Evolutionary conservation across 2,329 filamentous ascomycete genomes (phyloP), one percentile per base, ranked within the genome.

Genomic region (Aspergillus vadensis): DNA sequence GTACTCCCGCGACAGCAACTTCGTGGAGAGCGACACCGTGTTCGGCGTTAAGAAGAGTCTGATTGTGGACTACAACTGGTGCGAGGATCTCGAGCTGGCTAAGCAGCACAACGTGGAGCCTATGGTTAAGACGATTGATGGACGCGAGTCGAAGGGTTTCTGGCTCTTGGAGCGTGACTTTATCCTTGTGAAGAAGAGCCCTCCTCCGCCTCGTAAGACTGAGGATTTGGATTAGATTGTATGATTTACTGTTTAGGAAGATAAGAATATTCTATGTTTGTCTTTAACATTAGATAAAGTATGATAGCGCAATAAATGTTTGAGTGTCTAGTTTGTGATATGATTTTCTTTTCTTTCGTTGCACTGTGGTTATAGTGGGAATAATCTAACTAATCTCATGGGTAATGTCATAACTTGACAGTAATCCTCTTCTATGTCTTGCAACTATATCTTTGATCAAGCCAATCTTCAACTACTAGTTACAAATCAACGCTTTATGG

Each of bases 11-110:
- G 68, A 66, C 30, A 69, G 71, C 53, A 69, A 67, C 3, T 74
- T 72, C 57, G 69, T 70, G 55, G 65, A 65, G 9, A 68, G 65
- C 5, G 71, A 74, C 53, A 65, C 71, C 0, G 71, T 74, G 15
- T 74, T 74, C 51, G 72, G 72, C 7, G 72, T 74, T 32, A 74
- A 74, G 57, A 67, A 72, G 43, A 64, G 62, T 8, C 58, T 74
- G 25, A 63, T 73, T 9, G 69, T 74, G 41, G 70, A 71, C 12
- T 53, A 70, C 7, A 59, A 57, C 8, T 67, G 61, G n/a, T 66
- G 68, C 9, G 62, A 63, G 14, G 65, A 69, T 50, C 65, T 66
- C 48, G 63, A 62, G 9, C 65, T 66, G 55, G 67, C 69, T 2
- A 62, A 63, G n/a, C 65, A 68, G 49, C 72, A 73, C 54, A 65